phyloP scores from a whole-genome alignment of 768 basidiomycete species.

The Leucosporidium creatinivorum region DNA sequence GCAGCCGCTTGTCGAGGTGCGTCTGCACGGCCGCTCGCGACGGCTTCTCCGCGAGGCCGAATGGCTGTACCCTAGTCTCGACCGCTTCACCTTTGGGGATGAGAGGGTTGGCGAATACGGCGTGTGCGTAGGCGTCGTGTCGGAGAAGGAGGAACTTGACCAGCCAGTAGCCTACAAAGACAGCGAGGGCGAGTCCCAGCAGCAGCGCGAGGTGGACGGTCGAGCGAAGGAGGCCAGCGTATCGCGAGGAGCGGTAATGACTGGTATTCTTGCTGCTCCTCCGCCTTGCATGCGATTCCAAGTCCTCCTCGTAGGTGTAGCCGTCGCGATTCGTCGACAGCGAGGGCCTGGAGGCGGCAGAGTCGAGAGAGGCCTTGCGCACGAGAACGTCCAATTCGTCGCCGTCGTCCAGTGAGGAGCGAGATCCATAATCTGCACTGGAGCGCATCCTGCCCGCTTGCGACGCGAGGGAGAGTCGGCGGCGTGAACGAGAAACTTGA shows the following conservation, averaged over 20 bases:
- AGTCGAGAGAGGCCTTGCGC: background rate
- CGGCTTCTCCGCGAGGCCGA: background rate
- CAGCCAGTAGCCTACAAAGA: slow-evolving; percentile 2
- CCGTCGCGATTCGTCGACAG: background rate
- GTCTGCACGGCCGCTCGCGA: background rate
- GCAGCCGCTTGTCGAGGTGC: slow-evolving; percentile 5
- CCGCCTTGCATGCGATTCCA: background rate
- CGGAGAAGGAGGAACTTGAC: slow-evolving; percentile 12
- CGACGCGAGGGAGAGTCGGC: too few species aligned
- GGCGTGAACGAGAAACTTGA: too few species aligned
- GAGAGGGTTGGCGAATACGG: slow-evolving; percentile 20
- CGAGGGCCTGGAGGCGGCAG: background rate
- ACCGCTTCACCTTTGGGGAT: background rate
- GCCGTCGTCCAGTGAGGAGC: background rate
- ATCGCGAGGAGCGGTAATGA: background rate
- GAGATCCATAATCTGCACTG: background rate
- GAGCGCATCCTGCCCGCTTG: background rate
- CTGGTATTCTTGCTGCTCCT: background rate
- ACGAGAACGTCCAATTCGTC: background rate
- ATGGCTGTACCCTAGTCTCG: slow-evolving; percentile 8
- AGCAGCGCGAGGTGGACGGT: background rate
- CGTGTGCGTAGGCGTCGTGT: slow-evolving; percentile 12
- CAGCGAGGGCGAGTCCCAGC: background rate
- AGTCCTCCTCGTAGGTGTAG: background rate
- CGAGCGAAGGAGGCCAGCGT: background rate